Base-by-base conservation (phyloP, 495 filamentous ascomycete species). In the Aspergillus heteromorphus region DNA sequence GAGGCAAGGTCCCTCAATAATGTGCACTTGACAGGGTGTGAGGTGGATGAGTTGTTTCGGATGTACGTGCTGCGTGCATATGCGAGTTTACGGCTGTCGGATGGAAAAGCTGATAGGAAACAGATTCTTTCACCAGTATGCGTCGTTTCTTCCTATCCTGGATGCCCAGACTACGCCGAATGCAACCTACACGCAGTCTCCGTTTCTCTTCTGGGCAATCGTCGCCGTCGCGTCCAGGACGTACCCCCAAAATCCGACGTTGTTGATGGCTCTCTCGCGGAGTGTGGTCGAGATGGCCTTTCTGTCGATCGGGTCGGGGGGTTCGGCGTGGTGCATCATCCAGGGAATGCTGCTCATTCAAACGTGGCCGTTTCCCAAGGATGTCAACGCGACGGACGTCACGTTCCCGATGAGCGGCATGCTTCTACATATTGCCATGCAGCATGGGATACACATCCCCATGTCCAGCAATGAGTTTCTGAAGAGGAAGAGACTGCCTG, bases 131-230 rank as follows among this genome's bases (percentile, higher is more conserved):
- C 56, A 59, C 2, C 56, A 78, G 14, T 79, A 79, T 58, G 65
- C 73, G 13, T 66, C 63, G 1, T 73, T 79, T 48, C 54, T 80
- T 0, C 75, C 77, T 0, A 73, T 81, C 8, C 62, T 81, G 0
- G 72, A 78, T 38, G 64, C 67, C 0, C 48, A 54, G 4, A 70
- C 59, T 2, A 62, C 43, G 2, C 78, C 79, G 0, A 71, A 80
- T 51, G 47, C 69, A 0, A 77, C 71, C 40, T 77, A 75, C 55
- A 53, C 62, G 0, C 67, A 71, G 43, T 81, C 74, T 0, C 67
- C 74, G 0, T 75, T 81, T 48, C 64, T 83, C 0, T 81, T 81
- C 51, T 81, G 78, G 78, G 57, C 69, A 1, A 64, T 83, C 3
- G 70, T 77, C 13, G 72, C 70, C 20, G 71, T 67, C 20, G 65